These are phyloP conservation scores for Metroxylon sagu DNA, from an alignment of 176 grass and related monocot species.

Conservation along the genomic window DNA sequence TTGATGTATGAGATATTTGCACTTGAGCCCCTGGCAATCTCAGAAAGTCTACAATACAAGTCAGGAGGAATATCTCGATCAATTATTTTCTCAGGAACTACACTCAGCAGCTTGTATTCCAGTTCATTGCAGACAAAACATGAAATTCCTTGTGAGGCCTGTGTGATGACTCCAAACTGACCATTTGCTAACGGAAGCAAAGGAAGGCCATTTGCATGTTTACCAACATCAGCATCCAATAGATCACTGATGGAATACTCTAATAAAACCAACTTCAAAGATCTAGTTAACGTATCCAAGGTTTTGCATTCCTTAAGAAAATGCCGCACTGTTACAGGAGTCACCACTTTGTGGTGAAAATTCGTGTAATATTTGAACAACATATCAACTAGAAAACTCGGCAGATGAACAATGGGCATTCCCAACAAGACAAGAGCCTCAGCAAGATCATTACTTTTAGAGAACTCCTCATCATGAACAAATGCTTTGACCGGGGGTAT, in stretches of 20 bases:
- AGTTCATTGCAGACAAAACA: conserved; percentile 70
- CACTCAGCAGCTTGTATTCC: conserved; percentile 67
- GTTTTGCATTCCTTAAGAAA: conserved; percentile 49
- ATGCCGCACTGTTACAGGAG: conserved; percentile 52
- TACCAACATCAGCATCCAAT: conserved; percentile 44
- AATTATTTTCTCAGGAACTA: conserved; percentile 62
- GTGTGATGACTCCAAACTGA: conserved; percentile 63
- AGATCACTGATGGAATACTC: conserved; percentile 80
- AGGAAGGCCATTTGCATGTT: conserved; percentile 62
- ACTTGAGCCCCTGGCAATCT: conserved; percentile 48
- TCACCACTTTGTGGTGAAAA: conserved; percentile 42
- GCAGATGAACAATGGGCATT: conserved; percentile 56
- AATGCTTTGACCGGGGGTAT: conserved; percentile 62
- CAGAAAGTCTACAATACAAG: conserved; percentile 49
- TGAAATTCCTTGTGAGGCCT: conserved; percentile 24
- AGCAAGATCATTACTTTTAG: conserved; percentile 53
- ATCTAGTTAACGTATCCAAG: conserved; percentile 40
- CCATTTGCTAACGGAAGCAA: conserved; percentile 84
- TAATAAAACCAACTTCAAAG: conserved; percentile 60
- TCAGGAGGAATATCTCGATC: conserved; percentile 54
- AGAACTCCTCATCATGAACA: conserved; percentile 70
- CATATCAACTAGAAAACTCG: conserved; percentile 47
- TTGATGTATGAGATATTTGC: conserved; percentile 65
- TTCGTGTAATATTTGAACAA: conserved; percentile 52
- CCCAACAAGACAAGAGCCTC: conserved; percentile 59